Conservation (phyloP, 768 basidiomycete genomes). For the Tephrocybe sp. region DNA sequence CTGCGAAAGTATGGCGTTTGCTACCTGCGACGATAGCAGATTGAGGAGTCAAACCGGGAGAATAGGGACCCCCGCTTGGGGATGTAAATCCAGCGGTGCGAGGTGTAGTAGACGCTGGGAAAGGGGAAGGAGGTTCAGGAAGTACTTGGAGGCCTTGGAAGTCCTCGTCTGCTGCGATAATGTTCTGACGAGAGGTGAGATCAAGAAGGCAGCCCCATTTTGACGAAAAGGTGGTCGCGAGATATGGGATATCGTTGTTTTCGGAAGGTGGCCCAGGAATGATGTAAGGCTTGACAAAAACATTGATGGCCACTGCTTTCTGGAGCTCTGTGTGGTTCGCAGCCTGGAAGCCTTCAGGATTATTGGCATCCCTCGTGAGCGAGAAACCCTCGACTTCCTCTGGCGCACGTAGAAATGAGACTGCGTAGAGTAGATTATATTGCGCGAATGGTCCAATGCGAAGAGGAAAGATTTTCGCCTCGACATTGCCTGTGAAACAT, state of each 20-base stretch:
- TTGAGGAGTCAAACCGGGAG: conserved; percentile 25
- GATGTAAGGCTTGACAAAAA: conserved; percentile 70
- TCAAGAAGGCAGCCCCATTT: conserved; percentile 91
- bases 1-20: conserved; percentile 54
- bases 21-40: conserved; percentile 49
- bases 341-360: conserved; percentile 19
- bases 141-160: conserved; percentile 42
- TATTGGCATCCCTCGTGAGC: conserved; percentile 23
- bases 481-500: conserved; percentile 40
- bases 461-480: conserved; percentile 64
- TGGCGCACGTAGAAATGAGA: conserved; percentile 72
- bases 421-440: conserved; percentile 85
- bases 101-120: conserved; percentile 46
- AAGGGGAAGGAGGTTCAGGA: conserved; percentile 79
- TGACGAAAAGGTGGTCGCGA: conserved; percentile 75
- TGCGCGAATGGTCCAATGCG: conserved; percentile 72
- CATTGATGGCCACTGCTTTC: conserved; percentile 75
- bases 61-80: conserved; percentile 13
- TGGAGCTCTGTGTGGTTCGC: conserved; percentile 49
- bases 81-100: conserved; percentile 19
- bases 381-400: conserved; percentile 51
- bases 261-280: conserved; percentile 22
- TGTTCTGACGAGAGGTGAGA: conserved; percentile 44
- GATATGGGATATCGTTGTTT: conserved; percentile 38
- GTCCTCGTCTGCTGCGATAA: conserved; percentile 31